These are phyloP conservation scores for Colletotrichum agaves DNA, from an alignment of 2,329 filamentous ascomycete genomes.

Conservation along the genomic window DNA sequence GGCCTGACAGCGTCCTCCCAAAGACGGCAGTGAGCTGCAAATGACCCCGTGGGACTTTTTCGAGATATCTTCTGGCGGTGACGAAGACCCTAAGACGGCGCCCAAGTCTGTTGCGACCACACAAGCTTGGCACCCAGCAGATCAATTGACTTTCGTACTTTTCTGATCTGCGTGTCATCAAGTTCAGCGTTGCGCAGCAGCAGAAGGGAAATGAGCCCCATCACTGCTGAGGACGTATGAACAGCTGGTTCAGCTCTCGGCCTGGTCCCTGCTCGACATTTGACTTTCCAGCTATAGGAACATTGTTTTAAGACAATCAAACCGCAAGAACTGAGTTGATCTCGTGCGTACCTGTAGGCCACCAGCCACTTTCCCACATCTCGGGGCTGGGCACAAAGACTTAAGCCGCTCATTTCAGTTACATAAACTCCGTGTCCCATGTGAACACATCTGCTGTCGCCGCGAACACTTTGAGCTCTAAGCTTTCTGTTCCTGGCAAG, in stretches of 20 bases:
- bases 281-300: not conserved
- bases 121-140: too few species aligned
- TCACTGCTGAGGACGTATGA: too few species aligned
- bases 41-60: not conserved
- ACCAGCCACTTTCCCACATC: not conserved
- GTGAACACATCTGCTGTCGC: slow-evolving; percentile 39
- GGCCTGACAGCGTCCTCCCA: not conserved
- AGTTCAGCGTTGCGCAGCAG: too few species aligned
- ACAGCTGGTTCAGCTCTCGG: too few species aligned
- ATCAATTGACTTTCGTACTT: too few species aligned
- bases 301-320: not conserved
- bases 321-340: not conserved
- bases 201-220: too few species aligned
- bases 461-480: slow-evolving; percentile 47
- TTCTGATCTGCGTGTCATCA: too few species aligned
- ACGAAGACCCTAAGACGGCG: not conserved
- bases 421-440: slow-evolving; percentile 16
- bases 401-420: not conserved
- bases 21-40: not conserved
- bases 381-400: not conserved
- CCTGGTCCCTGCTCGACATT: not conserved
- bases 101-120: not conserved
- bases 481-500: slow-evolving; percentile 50
- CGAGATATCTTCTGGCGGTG: not conserved
- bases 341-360: not conserved